These are phyloP conservation scores for Candida oleophila DNA, from an alignment of 805 yeast species.

Conservation along the genomic window DNA sequence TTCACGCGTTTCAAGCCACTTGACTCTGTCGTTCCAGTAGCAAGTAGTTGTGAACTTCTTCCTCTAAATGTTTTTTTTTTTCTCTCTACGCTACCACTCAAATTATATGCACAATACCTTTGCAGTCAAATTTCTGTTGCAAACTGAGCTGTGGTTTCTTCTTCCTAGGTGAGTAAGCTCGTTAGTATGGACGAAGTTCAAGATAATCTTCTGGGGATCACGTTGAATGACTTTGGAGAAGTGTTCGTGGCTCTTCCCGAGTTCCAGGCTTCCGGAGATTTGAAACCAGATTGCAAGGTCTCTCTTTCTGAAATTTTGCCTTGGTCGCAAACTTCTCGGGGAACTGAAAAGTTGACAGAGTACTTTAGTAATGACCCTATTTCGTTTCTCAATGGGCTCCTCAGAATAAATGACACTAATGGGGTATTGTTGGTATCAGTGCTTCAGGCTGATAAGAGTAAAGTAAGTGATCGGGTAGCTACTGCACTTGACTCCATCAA, in stretches of 20 bases:
- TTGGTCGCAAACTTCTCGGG: background rate
- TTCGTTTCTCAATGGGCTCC: background rate
- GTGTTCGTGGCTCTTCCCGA: background rate
- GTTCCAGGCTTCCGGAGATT: no score
- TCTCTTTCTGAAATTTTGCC: background rate
- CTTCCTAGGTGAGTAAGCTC: background rate
- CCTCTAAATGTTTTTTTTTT: no score
- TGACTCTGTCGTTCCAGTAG: background rate
- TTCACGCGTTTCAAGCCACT: background rate
- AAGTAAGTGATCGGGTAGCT: background rate
- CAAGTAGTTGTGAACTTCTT: no score
- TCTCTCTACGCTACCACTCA: no score
- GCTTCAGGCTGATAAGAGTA: background rate
- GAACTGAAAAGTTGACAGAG: background rate
- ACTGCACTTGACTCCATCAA: background rate
- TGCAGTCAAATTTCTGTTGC: no score
- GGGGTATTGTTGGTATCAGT: background rate
- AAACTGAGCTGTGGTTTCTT: background rate
- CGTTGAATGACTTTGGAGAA: background rate
- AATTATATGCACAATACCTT: no score
- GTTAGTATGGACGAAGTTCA: background rate
- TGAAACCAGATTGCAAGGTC: no score
- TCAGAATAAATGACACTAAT: background rate
- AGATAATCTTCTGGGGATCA: background rate
- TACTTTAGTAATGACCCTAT: background rate